Conservation (phyloP, 179 eudicot genomes). For the Camellia oleifera region DNA sequence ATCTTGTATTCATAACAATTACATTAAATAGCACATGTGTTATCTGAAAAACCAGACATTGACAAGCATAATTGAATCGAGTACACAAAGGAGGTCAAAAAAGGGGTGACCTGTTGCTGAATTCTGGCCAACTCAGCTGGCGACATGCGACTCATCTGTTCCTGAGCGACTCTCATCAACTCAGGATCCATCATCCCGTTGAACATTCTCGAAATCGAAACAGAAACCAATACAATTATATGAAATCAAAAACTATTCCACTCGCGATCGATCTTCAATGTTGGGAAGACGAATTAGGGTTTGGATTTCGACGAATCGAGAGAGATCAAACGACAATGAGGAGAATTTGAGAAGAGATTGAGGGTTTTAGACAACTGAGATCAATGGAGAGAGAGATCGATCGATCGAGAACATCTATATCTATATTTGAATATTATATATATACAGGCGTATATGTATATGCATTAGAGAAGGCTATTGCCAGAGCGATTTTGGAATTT, state of each 20-base stretch:
- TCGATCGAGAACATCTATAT: no score
- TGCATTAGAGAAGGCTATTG: no score
- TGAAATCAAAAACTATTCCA: neutral
- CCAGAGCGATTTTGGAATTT: no score
- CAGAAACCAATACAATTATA: neutral
- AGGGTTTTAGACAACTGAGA: no score
- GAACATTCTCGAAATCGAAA: conserved; percentile 29
- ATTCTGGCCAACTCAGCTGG: conserved; percentile 76
- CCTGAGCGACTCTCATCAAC: conserved; percentile 77
- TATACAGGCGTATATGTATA: no score
- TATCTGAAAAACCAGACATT: neutral
- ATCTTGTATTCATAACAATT: no score
- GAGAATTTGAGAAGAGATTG: no score
- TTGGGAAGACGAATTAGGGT: neutral
- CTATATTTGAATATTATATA: no score
- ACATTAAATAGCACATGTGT: no score
- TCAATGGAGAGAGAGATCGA: no score
- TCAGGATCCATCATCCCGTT: conserved; percentile 97
- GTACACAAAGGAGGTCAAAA: neutral
- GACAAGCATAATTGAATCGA: neutral
- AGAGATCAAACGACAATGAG: no score
- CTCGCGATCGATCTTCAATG: neutral
- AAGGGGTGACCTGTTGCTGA: conserved; percentile 67
- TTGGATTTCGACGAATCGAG: neutral
- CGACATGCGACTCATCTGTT: conserved; percentile 97